These are phyloP conservation scores for Streptanthus diversifolius DNA, from an alignment of 345 rosid genomes.

Conservation along the genomic window DNA sequence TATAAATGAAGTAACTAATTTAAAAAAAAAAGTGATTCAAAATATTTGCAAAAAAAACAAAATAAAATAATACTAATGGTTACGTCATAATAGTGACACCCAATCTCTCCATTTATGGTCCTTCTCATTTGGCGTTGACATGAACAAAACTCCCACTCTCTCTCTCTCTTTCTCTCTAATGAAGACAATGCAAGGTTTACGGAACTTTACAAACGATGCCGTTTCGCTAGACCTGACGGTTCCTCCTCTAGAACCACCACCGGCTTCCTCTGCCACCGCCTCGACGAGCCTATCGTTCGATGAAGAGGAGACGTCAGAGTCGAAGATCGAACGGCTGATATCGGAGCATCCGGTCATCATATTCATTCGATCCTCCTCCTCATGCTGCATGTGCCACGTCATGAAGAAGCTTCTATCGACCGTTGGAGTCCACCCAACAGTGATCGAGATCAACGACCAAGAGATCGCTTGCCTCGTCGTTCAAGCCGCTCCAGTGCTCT, in stretches of 20 bases:
- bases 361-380: constrained; percentile 69
- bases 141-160: constrained; percentile 16
- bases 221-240: constrained; percentile 42
- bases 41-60: background rate
- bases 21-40: background rate
- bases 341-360: constrained; percentile 92
- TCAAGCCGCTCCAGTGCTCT: constrained; percentile 48
- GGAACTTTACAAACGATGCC: constrained; percentile 21
- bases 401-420: constrained; percentile 73
- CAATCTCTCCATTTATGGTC: constrained; percentile 32
- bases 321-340: constrained; percentile 69
- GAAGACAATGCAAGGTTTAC: constrained; percentile 36
- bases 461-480: constrained; percentile 51
- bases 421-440: constrained; percentile 89
- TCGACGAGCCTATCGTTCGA: constrained; percentile 63
- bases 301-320: constrained; percentile 68
- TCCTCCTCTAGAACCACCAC: constrained; percentile 24
- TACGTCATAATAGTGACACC: constrained; percentile 35
- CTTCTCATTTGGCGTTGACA: constrained; percentile 30
- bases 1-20: too few species aligned
- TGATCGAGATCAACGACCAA: constrained; percentile 78
- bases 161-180: constrained; percentile 10
- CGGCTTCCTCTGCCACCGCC: constrained; percentile 30
- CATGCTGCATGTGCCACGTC: constrained; percentile 98
- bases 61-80: constrained; percentile 1